Evolutionary conservation across 2,329 filamentous ascomycete genomes (phyloP), one percentile per base, ranked within the genome.

Genomic region (Penicillium oxalicum): DNA sequence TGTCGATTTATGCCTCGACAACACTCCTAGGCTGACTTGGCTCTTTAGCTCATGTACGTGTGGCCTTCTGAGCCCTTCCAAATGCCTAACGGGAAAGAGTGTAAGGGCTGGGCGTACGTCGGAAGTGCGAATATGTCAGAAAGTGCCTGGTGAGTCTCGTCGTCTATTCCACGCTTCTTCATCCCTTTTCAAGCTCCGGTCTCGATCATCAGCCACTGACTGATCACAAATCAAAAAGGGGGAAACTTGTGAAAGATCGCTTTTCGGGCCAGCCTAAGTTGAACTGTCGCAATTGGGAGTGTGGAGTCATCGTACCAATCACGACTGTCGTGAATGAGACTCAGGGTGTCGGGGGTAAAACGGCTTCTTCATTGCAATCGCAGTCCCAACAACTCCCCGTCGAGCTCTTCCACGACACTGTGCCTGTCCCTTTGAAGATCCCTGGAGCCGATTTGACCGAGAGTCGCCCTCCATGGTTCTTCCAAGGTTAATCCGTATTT

Each of bases 91-190:
- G 49, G 51, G 13, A 55, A 49, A 18, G 52, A 51, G 39, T 71
- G 71, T 25, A 66, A 71, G 36, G 82, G 83, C 4, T 97, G 88
- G 85, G 85, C 80, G 2, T 97, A 97, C 63, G 72, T 95, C 34
- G 93, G 93, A 12, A 95, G 88, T 59, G 88, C 89, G 6, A 98
- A 98, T 69, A 71, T 95, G 27, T 95, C 90, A 0, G 90, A 96
- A 68, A 91, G 87, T 65, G 93, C 93, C 28, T 98, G 93, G 87
- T 89, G 71, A 75, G 82, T 74, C 7, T 32, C 18, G 18, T 42
- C 5, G 6, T 9, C 0, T 36, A 28, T 7, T 33, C 40, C 12
- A 38, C 7, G n/a, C 41, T 24, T 29, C 38, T 42, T 37, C 18
- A 11, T 27, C 25, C 26, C 7, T 12, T 4, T n/a, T 13, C 9